Conservation (phyloP, 2,329 filamentous ascomycete genomes). For the Alternaria consortialis region DNA sequence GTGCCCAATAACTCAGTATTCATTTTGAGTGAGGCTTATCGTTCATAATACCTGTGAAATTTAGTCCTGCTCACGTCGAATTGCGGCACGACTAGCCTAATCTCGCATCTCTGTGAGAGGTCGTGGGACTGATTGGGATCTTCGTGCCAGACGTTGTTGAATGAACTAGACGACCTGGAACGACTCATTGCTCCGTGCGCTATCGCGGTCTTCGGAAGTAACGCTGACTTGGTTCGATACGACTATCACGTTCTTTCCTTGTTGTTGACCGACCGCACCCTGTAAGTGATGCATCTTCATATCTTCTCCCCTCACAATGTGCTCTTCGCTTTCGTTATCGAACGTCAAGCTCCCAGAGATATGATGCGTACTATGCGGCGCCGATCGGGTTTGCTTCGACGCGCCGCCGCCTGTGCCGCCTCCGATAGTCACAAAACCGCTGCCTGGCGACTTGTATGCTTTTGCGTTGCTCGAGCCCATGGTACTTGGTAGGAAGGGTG, state of each 20-base stretch:
- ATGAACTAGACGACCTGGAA: background rate
- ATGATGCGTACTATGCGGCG: background rate
- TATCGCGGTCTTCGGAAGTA: background rate
- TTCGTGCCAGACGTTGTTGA: too few relatives aligned
- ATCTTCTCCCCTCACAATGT: background rate
- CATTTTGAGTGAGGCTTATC: too few relatives aligned
- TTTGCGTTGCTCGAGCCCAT: background rate
- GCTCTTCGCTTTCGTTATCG: background rate
- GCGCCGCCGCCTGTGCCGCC: background rate
- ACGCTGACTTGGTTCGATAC: background rate
- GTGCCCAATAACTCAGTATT: too few relatives aligned
- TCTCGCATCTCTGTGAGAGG: too few relatives aligned
- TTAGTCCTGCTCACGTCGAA: too few relatives aligned
- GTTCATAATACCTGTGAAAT: too few relatives aligned
- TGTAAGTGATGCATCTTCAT: background rate
- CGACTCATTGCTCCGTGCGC: background rate
- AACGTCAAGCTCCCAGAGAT: background rate
- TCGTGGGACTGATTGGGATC: too few relatives aligned
- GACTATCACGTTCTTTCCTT: background rate
- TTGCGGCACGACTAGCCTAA: too few relatives aligned
- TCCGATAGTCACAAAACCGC: background rate
- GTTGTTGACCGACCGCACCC: accelerated
- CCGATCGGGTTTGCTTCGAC: background rate
- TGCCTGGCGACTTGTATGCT: background rate
- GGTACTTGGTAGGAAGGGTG: background rate